Evolutionary conservation across 257 asterid genomes (phyloP), one percentile per base, ranked within the genome.

Genomic region (Jacaranda copaia): DNA sequence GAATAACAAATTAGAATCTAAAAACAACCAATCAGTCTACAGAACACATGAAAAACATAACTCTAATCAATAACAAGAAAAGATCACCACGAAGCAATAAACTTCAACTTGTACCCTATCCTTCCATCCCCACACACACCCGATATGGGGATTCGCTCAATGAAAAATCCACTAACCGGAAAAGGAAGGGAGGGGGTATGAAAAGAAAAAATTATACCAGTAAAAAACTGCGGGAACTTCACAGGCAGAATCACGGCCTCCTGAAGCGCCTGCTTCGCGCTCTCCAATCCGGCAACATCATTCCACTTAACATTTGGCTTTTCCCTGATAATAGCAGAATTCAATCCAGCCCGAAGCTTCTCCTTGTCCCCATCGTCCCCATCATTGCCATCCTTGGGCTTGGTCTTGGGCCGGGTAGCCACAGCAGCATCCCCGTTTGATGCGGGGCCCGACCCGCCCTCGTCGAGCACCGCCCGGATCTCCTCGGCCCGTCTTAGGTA

Each of bases 401-500:
- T 91, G 42, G 77, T 74, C 86, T 86, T 91, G 10, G 95, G 92
- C 78, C 85, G 61, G 14, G 93, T 73, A 1, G 85, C 89, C 77
- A 89, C 92, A 5, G 96, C 93, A 1, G 93, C 88, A 71, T 87
- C 96, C 5, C 92, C 90, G 36, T 87, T 86, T 0, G 85, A 72
- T 11, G 81, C 78, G 0, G 89, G 88, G 3, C 91, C 90, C 4
- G 89, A 66, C 5, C 85, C 83, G 3, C 91, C 92, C 40, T 87
- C 97, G 15, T 91, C 93, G 4, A 89, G 75, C 18, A 88, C 93
- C 12, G 89, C 90, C 43, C 96, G 81, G 71, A 89, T 91, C 91
- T 89, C 97, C 86, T 89, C 96, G 0, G 97, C 96, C 9, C 97
- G 96, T 9, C 93, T 85, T 61, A 91, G 78, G 68, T 89, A 89